phyloP scores from a whole-genome alignment of 1,284 basidiomycete genomes.

The Termitomyces sp. region DNA sequence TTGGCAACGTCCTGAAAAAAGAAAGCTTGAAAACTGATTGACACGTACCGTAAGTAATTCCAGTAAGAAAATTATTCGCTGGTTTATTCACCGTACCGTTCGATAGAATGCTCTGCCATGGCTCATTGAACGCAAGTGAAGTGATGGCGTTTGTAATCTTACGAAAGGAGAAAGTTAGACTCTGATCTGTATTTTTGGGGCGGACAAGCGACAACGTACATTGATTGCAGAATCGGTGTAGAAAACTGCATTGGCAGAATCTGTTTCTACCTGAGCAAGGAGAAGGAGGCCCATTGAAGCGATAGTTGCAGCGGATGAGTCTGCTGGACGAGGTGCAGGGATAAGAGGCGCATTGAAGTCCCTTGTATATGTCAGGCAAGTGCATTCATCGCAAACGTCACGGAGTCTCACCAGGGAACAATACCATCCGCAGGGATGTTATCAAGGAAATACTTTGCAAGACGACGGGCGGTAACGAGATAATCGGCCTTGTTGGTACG shows the following conservation, averaged over 20 bases:
- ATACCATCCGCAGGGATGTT: conserved; percentile 53
- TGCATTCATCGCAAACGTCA: neutral
- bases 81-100: conserved; percentile 21
- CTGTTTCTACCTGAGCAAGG: conserved; percentile 47
- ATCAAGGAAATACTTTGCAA: conserved; percentile 55
- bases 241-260: conserved; percentile 29
- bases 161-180: neutral
- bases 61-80: conserved; percentile 14
- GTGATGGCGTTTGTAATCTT: conserved; percentile 45
- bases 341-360: conserved; percentile 62
- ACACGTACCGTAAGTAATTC: conserved; percentile 16
- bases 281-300: conserved; percentile 54
- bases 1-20: neutral
- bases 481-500: conserved; percentile 45
- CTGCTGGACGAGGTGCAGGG: conserved; percentile 51
- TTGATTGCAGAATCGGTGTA: conserved; percentile 48
- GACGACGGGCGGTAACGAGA: conserved; percentile 50
- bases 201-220: conserved; percentile 24
- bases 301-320: conserved; percentile 63
- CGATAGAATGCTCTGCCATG: conserved; percentile 19
- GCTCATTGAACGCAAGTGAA: conserved; percentile 16
- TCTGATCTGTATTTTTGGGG: neutral
- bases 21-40: neutral
- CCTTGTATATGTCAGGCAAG: conserved; percentile 30
- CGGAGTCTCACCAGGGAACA: conserved; percentile 51